These are phyloP conservation scores for Diplogelasinospora grovesii DNA, from an alignment of 495 filamentous ascomycete genomes.

Conservation along the genomic window DNA sequence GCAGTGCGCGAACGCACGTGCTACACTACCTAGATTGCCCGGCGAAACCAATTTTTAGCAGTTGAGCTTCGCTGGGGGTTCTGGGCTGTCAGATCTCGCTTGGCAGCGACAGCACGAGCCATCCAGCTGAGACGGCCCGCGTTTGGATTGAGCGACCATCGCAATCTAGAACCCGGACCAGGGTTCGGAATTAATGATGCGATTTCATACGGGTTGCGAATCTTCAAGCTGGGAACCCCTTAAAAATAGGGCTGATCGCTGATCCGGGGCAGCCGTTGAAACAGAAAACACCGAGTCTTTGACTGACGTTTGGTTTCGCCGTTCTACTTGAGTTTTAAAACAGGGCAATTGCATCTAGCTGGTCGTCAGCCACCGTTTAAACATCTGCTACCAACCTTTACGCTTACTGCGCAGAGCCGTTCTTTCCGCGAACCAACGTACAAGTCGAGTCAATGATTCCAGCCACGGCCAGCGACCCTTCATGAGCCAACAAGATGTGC, in stretches of 20 bases:
- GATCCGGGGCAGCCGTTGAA: not conserved
- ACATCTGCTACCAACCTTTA: not conserved
- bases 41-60: not conserved
- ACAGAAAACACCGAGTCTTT: not conserved
- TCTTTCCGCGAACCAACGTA: not conserved
- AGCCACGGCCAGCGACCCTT: not conserved
- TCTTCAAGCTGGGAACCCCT: not conserved
- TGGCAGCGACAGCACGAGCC: not conserved
- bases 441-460: conserved; percentile 2
- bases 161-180: not conserved
- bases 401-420: not conserved
- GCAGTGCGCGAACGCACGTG: too few species aligned
- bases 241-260: not conserved
- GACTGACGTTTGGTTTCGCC: too few species aligned
- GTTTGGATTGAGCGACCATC: not conserved
- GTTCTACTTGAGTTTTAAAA: too few species aligned
- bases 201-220: too few species aligned
- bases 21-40: not conserved
- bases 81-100: not conserved
- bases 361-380: not conserved
- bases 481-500: conserved; percentile 20
- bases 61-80: too few species aligned
- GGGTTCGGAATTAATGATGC: not conserved
- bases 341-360: too few species aligned
- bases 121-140: not conserved